Evolutionary conservation across 2,329 filamentous ascomycete species (phyloP).

Genomic region (Penicillium sp.): DNA sequence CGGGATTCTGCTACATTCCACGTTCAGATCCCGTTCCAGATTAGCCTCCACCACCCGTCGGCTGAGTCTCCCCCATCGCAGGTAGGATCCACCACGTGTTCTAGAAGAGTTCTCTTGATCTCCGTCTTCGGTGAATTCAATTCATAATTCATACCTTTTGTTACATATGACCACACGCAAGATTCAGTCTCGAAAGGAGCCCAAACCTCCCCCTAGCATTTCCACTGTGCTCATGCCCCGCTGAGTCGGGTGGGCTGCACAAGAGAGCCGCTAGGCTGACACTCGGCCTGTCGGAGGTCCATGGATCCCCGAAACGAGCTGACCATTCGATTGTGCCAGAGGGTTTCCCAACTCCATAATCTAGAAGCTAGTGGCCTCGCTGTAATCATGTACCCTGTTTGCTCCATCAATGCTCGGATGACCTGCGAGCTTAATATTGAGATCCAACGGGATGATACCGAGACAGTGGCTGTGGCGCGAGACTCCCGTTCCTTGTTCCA

Average conservation of each 20-base stretch:
- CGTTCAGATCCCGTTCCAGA: background rate
- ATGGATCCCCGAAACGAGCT: background rate
- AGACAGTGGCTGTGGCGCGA: background rate
- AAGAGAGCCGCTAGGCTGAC: background rate
- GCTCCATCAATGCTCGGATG: background rate
- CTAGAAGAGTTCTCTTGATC: background rate
- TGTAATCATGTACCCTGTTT: background rate
- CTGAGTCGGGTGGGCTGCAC: background rate
- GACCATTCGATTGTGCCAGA: background rate
- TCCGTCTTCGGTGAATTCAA: background rate
- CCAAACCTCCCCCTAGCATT: no score
- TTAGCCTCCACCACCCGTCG: background rate
- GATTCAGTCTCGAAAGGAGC: no score
- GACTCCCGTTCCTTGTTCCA: background rate
- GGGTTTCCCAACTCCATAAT: background rate
- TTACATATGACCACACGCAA: no score
- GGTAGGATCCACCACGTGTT: background rate
- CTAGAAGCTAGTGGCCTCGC: background rate
- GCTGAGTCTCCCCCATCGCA: no score
- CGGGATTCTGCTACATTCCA: background rate
- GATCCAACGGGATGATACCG: background rate
- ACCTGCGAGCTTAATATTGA: background rate
- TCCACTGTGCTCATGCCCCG: no score
- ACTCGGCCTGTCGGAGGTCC: background rate
- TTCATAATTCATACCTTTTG: background rate